Conservation (phyloP, 352 stramenopile genomes). For the Blastocystis sp. region DNA sequence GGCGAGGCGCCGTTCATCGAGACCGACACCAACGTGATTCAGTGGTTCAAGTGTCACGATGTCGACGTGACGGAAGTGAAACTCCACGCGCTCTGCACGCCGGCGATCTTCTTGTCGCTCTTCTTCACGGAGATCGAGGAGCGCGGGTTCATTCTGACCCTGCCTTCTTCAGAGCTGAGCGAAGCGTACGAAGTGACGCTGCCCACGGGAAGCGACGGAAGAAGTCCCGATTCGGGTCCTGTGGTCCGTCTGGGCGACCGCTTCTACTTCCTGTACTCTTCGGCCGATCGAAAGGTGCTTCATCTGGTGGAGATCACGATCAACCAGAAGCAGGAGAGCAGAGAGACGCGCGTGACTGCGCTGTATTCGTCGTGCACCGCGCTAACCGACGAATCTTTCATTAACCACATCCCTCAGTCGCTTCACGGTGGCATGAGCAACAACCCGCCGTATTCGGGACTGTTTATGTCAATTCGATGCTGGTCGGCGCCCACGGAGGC, state of each 20-base stretch:
- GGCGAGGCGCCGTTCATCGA: not conserved
- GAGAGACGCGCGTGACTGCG: not conserved
- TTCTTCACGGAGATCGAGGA: constrained; percentile 31
- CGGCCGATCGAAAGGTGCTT: too few relatives aligned
- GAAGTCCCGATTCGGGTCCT: not conserved
- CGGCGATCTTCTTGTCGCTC: constrained; percentile 27
- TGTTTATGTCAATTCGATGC: not conserved
- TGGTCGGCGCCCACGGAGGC: not conserved
- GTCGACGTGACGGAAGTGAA: constrained; percentile 3
- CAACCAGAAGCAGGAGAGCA: not conserved
- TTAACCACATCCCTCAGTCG: constrained; percentile 39
- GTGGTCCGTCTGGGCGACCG: not conserved
- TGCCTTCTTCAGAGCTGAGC: not conserved
- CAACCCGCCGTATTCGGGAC: not conserved
- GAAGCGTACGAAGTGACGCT: not conserved
- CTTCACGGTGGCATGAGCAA: constrained; percentile 7
- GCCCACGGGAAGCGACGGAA: not conserved
- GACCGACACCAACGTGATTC: not conserved
- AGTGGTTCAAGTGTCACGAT: constrained; percentile 6
- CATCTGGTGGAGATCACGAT: not conserved
- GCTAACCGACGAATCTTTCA: not conserved
- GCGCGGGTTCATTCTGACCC: not conserved
- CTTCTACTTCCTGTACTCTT: constrained; percentile 22
- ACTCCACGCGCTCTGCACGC: constrained; percentile 34
- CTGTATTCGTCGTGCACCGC: too few relatives aligned